Conservation (phyloP, 225 moss, liverwort and hornwort genomes). For the Sphagnum contortum region DNA sequence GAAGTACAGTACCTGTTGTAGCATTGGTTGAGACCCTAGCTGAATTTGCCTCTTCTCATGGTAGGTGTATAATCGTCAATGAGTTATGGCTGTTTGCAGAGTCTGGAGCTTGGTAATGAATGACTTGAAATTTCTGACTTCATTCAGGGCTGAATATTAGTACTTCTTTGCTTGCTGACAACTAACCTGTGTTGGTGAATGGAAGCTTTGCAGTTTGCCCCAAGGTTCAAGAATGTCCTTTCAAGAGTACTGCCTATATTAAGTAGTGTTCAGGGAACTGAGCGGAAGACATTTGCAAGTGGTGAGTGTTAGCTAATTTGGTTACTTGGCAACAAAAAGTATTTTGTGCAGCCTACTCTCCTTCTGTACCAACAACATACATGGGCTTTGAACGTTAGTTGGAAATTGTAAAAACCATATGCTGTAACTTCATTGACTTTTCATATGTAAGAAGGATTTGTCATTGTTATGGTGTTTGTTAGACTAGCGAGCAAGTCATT, state of each 20-base stretch:
- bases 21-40: slow-evolving; percentile 85
- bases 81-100: not conserved
- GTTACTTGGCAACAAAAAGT: too few relatives aligned
- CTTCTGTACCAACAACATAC: too few relatives aligned
- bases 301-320: slow-evolving; percentile 18
- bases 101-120: too few relatives aligned
- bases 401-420: too few relatives aligned
- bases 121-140: too few relatives aligned
- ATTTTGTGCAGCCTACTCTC: too few relatives aligned
- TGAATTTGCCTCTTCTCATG: slow-evolving; percentile 76
- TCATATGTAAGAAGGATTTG: too few relatives aligned
- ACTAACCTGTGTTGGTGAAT: slow-evolving; percentile 21
- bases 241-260: slow-evolving; percentile 84
- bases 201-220: slow-evolving; percentile 96
- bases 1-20: slow-evolving; percentile 69
- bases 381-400: too few relatives aligned
- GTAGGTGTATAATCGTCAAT: slow-evolving; percentile 21
- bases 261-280: slow-evolving; percentile 78
- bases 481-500: too few relatives aligned
- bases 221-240: slow-evolving; percentile 86
- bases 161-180: slow-evolving; percentile 7
- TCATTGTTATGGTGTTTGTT: too few relatives aligned
- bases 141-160: too few relatives aligned
- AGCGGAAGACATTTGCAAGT: slow-evolving; percentile 76
- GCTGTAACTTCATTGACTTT: too few relatives aligned